Evolutionary conservation across 192 early-diverging fungal genomes (phyloP).

Genomic region (Umbelopsis sp.): DNA sequence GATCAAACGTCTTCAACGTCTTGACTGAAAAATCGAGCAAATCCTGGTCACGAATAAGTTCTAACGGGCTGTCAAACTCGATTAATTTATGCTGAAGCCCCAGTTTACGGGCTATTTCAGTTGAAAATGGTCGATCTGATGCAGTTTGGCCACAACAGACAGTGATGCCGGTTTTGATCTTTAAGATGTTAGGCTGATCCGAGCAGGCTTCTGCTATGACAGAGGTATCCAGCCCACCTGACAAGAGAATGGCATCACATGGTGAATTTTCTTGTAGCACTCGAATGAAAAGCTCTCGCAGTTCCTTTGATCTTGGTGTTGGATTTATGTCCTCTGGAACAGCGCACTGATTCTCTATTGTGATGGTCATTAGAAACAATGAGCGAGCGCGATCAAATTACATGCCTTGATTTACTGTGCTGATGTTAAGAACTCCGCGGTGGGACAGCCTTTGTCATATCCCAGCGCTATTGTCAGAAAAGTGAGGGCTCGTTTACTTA

Average conservation of each 20-base stretch:
- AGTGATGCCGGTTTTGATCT: conserved; percentile 53
- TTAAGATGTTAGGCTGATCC: conserved; percentile 7
- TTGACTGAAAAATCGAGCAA: conserved; percentile 54
- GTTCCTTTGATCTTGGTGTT: neutral
- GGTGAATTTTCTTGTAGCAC: neutral
- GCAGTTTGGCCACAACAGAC: conserved; percentile 48
- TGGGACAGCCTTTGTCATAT: no score
- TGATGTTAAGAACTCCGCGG: neutral
- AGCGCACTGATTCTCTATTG: conserved; percentile 12
- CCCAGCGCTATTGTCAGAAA: no score
- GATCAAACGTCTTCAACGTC: conserved; percentile 65
- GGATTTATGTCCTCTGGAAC: neutral
- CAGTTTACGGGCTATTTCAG: conserved; percentile 45
- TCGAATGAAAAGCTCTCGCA: neutral
- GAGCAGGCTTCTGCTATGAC: conserved; percentile 54
- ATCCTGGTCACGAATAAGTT: conserved; percentile 41
- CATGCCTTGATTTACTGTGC: no score
- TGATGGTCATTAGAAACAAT: neutral
- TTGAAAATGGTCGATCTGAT: conserved; percentile 57
- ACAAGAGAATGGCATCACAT: conserved; percentile 35
- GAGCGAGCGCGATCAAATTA: neutral
- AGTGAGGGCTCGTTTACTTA: no score
- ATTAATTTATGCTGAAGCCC: conserved; percentile 50
- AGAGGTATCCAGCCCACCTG: conserved; percentile 74
- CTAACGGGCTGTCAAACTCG: conserved; percentile 30